phyloP scores from a whole-genome alignment of 257 asterid species.

The Capsicum baccatum region DNA sequence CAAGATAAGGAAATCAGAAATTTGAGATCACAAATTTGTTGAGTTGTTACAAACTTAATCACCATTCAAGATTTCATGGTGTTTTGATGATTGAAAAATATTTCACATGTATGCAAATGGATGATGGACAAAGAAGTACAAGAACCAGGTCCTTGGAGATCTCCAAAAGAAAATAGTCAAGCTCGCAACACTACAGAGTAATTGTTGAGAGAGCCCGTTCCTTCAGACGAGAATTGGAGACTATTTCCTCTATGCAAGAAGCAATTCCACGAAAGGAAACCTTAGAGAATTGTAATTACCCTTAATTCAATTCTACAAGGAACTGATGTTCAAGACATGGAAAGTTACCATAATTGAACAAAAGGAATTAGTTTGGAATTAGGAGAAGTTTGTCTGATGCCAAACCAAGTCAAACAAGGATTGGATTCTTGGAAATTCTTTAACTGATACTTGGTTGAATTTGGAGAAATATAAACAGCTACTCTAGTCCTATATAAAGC shows the following conservation, averaged over 20 bases:
- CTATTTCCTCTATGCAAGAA: neutral
- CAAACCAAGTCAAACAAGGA: neutral
- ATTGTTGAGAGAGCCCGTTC: neutral
- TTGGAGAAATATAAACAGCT: neutral
- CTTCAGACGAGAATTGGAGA: neutral
- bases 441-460: neutral
- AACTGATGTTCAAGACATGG: neutral
- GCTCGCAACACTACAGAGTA: neutral
- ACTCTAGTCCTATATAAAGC: too few species aligned
- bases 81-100: neutral
- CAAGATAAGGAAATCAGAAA: conserved; percentile 62
- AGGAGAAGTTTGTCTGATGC: neutral
- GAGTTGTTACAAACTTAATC: neutral
- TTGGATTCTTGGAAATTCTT: neutral
- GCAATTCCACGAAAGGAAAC: neutral
- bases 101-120: too few species aligned
- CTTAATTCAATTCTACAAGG: neutral
- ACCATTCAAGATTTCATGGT: neutral
- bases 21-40: conserved; percentile 36
- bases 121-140: neutral
- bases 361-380: neutral
- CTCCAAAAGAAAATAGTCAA: neutral
- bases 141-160: conserved; percentile 1
- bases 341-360: conserved; percentile 3
- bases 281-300: neutral